A percentile compares a stretch with the other conserved stretches of the same genome.
These are phyloP conservation scores for Calonectria montana DNA, from an alignment of 2,329 filamentous ascomycete species.

Conservation along the genomic window DNA sequence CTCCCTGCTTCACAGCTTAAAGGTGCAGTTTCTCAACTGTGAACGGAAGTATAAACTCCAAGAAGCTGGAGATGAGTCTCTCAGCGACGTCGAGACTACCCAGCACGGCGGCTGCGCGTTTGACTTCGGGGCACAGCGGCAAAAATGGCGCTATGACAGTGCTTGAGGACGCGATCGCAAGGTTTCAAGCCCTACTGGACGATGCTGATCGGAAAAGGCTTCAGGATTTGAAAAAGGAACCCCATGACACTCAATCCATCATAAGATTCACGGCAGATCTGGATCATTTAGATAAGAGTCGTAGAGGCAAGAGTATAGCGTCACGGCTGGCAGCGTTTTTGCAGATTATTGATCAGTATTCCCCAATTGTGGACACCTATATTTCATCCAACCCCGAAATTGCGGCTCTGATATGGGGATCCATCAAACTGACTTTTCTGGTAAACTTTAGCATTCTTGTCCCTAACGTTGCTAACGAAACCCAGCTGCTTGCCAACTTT, in stretches of 20 bases:
- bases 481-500: conserved; percentile 31
- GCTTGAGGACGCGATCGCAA: background rate
- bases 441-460: background rate
- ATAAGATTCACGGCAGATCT: conserved; percentile 27
- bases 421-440: conserved; percentile 22
- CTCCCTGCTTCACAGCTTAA: no score
- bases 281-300: conserved; percentile 1
- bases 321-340: conserved; percentile 23
- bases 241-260: conserved; percentile 28
- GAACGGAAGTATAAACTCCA: no score
- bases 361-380: conserved; percentile 23
- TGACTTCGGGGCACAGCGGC: no score
- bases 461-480: background rate
- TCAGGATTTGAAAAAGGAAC: background rate
- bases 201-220: conserved; percentile 26
- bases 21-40: no score
- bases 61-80: no score
- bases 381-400: conserved; percentile 23
- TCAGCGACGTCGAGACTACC: no score
- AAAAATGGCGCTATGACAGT: no score
- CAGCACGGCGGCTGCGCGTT: no score
- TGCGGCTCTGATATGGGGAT: conserved; percentile 23
- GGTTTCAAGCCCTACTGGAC: conserved; percentile 22
- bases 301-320: conserved; percentile 28
- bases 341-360: conserved; percentile 28